phyloP scores from a whole-genome alignment of 2,329 filamentous ascomycete species.

The Elsinoe arachidis region DNA sequence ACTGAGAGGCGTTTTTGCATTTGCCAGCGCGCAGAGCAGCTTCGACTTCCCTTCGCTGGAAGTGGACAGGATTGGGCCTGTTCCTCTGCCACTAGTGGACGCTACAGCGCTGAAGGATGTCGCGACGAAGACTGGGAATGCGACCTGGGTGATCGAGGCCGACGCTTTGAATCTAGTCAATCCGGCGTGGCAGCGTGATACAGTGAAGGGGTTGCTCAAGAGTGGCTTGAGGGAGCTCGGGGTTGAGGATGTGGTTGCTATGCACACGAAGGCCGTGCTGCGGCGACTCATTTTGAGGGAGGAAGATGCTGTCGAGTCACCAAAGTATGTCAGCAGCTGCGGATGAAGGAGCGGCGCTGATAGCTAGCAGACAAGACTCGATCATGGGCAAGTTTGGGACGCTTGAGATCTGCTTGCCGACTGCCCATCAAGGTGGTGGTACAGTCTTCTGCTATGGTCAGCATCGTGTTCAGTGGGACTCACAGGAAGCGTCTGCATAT shows the following conservation, averaged over 20 bases:
- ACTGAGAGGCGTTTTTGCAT: not conserved
- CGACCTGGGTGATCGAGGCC: no score
- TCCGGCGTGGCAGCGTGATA: not conserved
- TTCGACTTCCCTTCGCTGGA: not conserved
- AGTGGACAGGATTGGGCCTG: not conserved
- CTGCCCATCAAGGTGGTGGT: not conserved
- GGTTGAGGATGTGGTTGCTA: no score
- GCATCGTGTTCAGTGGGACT: not conserved
- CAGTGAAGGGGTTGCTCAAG: not conserved
- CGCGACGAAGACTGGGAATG: not conserved
- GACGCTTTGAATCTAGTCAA: no score
- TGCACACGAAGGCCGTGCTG: no score
- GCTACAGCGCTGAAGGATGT: not conserved
- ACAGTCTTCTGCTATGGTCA: not conserved
- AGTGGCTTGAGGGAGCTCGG: not conserved
- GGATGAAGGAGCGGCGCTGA: no score
- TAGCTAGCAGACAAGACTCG: not conserved
- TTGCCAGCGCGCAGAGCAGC: not conserved
- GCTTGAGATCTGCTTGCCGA: not conserved
- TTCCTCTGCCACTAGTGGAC: not conserved
- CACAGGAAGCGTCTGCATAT: not conserved
- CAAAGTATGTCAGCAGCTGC: not conserved
- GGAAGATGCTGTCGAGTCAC: not conserved
- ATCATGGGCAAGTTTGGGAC: not conserved
- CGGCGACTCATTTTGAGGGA: no score